These are phyloP conservation scores for Fusarium algeriense DNA, from an alignment of 2,329 filamentous ascomycete species.

Conservation along the genomic window DNA sequence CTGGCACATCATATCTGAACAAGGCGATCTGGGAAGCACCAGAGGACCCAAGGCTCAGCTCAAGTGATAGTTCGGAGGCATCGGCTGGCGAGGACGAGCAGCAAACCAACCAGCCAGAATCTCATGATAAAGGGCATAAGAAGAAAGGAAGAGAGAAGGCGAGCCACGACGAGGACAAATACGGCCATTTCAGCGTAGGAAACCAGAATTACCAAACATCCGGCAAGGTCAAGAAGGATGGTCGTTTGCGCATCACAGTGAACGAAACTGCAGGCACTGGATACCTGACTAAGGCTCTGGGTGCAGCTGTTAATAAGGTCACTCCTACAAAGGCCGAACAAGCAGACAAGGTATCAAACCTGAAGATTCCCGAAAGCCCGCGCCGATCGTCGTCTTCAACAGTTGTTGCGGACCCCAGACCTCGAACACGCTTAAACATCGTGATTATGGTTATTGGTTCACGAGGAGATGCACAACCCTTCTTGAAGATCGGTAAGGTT, in stretches of 20 bases:
- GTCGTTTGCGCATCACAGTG: constrained; percentile 77
- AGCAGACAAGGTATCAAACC: constrained; percentile 11
- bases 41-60: neutral
- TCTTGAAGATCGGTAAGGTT: constrained; percentile 79
- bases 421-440: constrained; percentile 74
- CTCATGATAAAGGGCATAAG: neutral
- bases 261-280: constrained; percentile 77
- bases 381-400: constrained; percentile 51
- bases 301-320: constrained; percentile 66
- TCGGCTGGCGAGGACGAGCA: constrained; percentile 24
- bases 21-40: constrained; percentile 38
- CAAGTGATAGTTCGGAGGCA: constrained; percentile 32
- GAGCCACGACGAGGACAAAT: constrained; percentile 44
- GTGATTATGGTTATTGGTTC: constrained; percentile 88
- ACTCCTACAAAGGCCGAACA: constrained; percentile 19
- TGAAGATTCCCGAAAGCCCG: constrained; percentile 27
- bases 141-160: constrained; percentile 11
- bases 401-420: constrained; percentile 47
- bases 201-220: constrained; percentile 75
- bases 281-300: constrained; percentile 80
- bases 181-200: constrained; percentile 64
- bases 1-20: constrained; percentile 41
- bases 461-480: constrained; percentile 84
- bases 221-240: constrained; percentile 75
- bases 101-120: neutral